These are phyloP conservation scores for Pythium insidiosum DNA, from an alignment of 352 stramenopile species.

Conservation along the genomic window DNA sequence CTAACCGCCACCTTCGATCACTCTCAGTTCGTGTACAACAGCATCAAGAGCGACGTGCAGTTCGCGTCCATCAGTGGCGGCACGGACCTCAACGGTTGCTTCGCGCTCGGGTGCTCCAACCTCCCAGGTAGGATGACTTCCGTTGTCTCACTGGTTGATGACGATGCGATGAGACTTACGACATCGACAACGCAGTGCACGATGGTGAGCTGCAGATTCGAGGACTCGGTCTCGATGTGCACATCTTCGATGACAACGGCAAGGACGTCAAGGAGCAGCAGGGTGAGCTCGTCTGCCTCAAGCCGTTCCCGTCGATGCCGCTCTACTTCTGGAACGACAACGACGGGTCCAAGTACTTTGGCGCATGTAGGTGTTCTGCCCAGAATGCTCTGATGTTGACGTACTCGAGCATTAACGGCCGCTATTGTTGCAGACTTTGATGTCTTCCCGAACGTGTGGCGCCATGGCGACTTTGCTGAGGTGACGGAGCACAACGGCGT, in stretches of 20 bases:
- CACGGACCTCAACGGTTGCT: slow-evolving; percentile 80
- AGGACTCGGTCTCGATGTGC: slow-evolving; percentile 72
- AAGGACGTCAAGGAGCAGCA: slow-evolving; percentile 37
- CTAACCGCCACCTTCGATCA: not conserved
- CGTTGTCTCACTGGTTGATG: no score
- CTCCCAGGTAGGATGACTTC: slow-evolving; percentile 30
- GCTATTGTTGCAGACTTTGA: slow-evolving; percentile 62
- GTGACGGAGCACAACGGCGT: slow-evolving; percentile 52
- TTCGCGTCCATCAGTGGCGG: slow-evolving; percentile 79
- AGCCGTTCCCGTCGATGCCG: slow-evolving; percentile 83
- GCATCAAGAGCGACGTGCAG: slow-evolving; percentile 70
- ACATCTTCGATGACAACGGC: slow-evolving; percentile 58
- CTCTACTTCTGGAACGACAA: slow-evolving; percentile 75
- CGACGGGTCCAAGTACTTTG: slow-evolving; percentile 67
- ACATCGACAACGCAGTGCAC: no score
- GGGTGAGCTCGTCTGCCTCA: slow-evolving; percentile 59
- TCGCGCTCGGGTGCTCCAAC: slow-evolving; percentile 65
- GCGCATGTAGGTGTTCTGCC: slow-evolving; percentile 40
- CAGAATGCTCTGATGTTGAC: not conserved
- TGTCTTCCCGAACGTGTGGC: slow-evolving; percentile 67
- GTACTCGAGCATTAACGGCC: not conserved
- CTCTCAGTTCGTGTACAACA: slow-evolving; percentile 54
- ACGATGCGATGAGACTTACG: no score
- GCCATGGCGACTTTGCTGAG: slow-evolving; percentile 77
- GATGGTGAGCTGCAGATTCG: slow-evolving; percentile 76